Base-by-base conservation (phyloP, 768 basidiomycete species). In the Russula ochroleuca region DNA sequence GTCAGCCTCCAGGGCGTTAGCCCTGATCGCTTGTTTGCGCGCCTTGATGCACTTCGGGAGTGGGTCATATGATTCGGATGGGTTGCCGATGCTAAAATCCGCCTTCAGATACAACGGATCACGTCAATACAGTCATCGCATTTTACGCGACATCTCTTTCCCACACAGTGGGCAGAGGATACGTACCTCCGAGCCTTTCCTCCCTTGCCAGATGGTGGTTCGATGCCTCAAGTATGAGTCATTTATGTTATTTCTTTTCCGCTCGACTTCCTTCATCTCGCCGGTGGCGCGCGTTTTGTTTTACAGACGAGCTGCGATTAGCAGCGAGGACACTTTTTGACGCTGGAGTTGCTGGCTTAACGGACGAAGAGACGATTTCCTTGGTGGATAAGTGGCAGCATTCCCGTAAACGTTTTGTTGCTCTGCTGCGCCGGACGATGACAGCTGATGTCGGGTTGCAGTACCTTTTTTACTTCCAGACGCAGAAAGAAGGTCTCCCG, bases 321-420 rank as follows among this genome's bases (percentile, higher is more conserved):
- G 86, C 94, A 0, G 86, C 92, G 10, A 81, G 88, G 53, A 73
- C 85, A 3, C 76, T 96, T 1, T 94, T 98, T 61, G 91, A 93
- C 48, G 83, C 92, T 2, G 81, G 84, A 0, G 77, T 95, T 0
- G 81, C 82, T 9, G 78, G 81, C 45, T 74, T 94, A 67, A 77
- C 84, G 0, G 90, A 94, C 58, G 81, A 83, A 28, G 86, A 89
- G 62, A 82, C 88, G 0, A 78, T 79, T 25, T 72, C 70, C 1
- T 66, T 87, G 10, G 80, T 87, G 14, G 84, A 89, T 53, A 76
- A 78, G 57, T 86, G 85, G 85, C 84, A 87, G 67, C 82, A 82
- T 67, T 73, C 83, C 61, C 70, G 92, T 92, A 69, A 67, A 83
- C 6, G 67, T 21, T 31, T 51, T 31, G 13, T 41, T 17, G 15